Base-by-base conservation (phyloP, 495 filamentous ascomycete genomes). In the Penicillium bialowiezense region DNA sequence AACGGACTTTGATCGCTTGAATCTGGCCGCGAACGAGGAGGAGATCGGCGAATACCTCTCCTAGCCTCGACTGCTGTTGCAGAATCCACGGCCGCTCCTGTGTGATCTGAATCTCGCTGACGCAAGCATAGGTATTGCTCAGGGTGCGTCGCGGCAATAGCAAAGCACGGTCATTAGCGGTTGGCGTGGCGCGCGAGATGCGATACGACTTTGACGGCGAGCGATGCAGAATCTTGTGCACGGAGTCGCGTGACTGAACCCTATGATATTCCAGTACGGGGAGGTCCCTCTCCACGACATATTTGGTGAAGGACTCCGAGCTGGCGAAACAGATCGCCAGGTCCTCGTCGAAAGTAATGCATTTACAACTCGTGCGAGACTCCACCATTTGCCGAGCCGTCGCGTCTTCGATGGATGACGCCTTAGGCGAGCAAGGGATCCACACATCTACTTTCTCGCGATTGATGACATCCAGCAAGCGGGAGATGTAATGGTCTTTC, bases 1-100 rank as follows among this genome's bases (percentile, higher is more conserved):
- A 77, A 48, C 84, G 86, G 10, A 84, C 75, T 2, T 83, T 76
- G 53, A 90, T 86, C 2, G 79, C 78, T 34, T 76, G 77, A 34
- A 91, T 68, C 28, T 75, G 54, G 0, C 84, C 84, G 2, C 67
- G 59, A 1, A 89, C 65, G 3, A 90, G 63, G 9, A 92, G 70
- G 1, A 84, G 50, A 49, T 91, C 87, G 0, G 86, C 86, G 54
- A 81, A 82, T 62, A 86, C 89, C 62, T 88, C 83, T 0, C 75
- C 72, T 0, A 86, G 80, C 3, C 68, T 58, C 28, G 82, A 77
- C 55, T 77, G 86, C 54, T 90, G 79, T 59, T 91, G 84, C 39
- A 92, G 58, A 21, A 88, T 64, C 81, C 83, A 89, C 0, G 86
- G 84, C 3, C 60, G 69, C 1, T 77, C 67, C 8, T 71, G 63